Evolutionary conservation across 495 filamentous ascomycete genomes (phyloP).

Genomic region (Aspergillus cavernicola): DNA sequence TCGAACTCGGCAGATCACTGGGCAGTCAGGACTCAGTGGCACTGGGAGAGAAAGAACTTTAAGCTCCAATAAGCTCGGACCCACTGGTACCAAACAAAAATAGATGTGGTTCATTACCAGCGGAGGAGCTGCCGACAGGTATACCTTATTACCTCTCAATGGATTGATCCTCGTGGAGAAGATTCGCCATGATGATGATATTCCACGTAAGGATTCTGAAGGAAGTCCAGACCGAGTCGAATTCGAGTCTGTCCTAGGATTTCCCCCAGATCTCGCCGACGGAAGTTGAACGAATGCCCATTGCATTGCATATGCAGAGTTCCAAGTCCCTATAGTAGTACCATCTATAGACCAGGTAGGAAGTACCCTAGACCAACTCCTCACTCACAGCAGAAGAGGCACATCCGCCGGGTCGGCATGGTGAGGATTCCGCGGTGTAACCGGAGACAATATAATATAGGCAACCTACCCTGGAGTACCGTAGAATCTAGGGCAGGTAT

Average conservation of each 20-base stretch:
- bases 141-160: background rate
- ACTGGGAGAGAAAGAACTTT: no score
- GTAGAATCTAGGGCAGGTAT: no score
- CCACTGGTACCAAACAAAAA: background rate
- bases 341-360: background rate
- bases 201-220: background rate
- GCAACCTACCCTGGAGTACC: no score
- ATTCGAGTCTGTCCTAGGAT: background rate
- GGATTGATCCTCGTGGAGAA: background rate
- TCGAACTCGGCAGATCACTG: background rate
- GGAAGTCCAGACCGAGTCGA: background rate
- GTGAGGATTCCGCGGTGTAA: conserved; percentile 3
- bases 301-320: no score
- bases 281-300: background rate
- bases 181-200: background rate
- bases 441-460: no score
- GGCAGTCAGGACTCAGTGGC: no score
- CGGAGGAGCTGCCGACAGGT: no score
- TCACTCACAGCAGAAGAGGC: background rate
- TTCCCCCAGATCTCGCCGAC: background rate
- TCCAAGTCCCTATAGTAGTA: background rate
- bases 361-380: background rate
- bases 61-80: conserved; percentile 4
- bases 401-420: conserved; percentile 13
- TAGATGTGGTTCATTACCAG: no score